Base-by-base conservation (phyloP, 2,329 filamentous ascomycete species). In the Immersiporthe knoxdaviesiana region DNA sequence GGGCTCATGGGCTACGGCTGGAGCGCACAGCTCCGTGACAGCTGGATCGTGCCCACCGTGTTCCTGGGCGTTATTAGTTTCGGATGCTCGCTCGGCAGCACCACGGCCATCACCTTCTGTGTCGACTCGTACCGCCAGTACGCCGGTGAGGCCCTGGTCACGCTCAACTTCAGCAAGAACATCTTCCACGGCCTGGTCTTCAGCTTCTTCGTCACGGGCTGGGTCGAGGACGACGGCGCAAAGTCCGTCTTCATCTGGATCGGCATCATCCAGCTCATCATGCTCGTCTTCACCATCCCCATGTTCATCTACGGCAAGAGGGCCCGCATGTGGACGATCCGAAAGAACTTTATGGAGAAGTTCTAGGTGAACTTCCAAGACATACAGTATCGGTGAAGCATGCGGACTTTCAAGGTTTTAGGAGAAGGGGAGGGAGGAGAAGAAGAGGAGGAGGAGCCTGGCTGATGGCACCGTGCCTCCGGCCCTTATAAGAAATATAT, bases 1-100 rank as follows among this genome's bases (percentile, higher is more conserved):
- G 96, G 96, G 0, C 86, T 98, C 21, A 97, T 97, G 90, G 95
- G 94, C 2, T 98, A 96, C 76, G 95, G 95, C n/a, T 98, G 95
- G 96, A 94, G 91, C 12, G 93, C 91, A 0, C 79, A 93, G 72
- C 85, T 90, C 68, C 84, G 84, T 32, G 89, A 97, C 75, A 84
- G 86, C 30, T 98, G 92, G 92, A 97, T 97, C 65, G 92, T 97
- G 0, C 96, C 96, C 0, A 97, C 95, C 0, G 78, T 97, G 4
- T 97, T 98, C 81, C 97, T 98, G 73, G 95, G 95, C 8, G 79
- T 97, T 62, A 90, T 97, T 41, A 96, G 92, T 0, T 97, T 98
- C 76, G 96, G 95, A 0, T 97, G 95, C 80, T 92, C 92, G 3
- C 84, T 98, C 1, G 95, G 93, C 0, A 94, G 91, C 37, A 97